Evolutionary conservation across 108 stramenopile species (phyloP).

Genomic region (Skeletonema tropicum): DNA sequence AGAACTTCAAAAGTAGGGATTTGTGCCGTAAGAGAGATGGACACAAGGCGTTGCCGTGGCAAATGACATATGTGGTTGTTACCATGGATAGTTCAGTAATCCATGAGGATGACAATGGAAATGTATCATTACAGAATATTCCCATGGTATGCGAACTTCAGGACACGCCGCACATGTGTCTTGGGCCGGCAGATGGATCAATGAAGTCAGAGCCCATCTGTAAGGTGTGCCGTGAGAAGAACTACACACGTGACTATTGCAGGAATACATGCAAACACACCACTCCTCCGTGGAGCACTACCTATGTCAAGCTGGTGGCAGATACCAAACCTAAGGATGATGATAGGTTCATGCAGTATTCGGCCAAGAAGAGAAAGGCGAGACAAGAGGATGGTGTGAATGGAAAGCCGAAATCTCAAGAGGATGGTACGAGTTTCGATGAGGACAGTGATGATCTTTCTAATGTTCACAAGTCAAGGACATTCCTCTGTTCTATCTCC

Average conservation of each 20-base stretch:
- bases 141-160: constrained; percentile 17
- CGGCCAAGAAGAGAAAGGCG: constrained; percentile 9
- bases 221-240: constrained; percentile 50
- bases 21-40: constrained; percentile 80
- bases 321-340: constrained; percentile 19
- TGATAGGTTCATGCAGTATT: background rate
- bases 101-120: constrained; percentile 12
- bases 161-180: constrained; percentile 31
- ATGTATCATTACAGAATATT: constrained; percentile 8
- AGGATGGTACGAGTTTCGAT: background rate
- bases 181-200: constrained; percentile 32
- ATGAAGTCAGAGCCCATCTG: constrained; percentile 43
- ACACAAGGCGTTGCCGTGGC: constrained; percentile 80
- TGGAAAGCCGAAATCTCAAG: constrained; percentile 1
- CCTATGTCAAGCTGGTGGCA: constrained; percentile 39
- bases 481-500: constrained; percentile 36
- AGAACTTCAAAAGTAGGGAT: constrained; percentile 87
- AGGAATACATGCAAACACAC: constrained; percentile 45
- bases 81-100: constrained; percentile 64
- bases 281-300: constrained; percentile 51
- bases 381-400: constrained; percentile 10
- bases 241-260: constrained; percentile 51
- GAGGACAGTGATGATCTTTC: constrained; percentile 33
- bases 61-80: constrained; percentile 78
- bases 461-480: constrained; percentile 29